phyloP scores from a whole-genome alignment of 352 stramenopile genomes.

The Phytophthora macrochlamydospora region DNA sequence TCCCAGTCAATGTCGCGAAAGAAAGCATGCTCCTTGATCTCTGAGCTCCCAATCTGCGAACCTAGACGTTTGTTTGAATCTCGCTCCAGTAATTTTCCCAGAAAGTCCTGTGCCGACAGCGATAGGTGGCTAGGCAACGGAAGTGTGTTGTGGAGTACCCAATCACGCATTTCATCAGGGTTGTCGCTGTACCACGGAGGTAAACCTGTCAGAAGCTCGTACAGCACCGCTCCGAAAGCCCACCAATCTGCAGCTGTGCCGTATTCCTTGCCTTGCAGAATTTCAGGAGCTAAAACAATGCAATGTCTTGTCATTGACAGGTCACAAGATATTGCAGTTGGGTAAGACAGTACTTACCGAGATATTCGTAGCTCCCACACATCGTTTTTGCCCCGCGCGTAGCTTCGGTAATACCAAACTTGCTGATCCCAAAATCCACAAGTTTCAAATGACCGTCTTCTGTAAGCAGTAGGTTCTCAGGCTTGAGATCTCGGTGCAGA shows the following conservation, averaged over 20 bases:
- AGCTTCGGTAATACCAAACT: constrained; percentile 78
- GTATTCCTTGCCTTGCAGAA: constrained; percentile 68
- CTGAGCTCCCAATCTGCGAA: constrained; percentile 45
- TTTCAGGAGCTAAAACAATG: constrained; percentile 55
- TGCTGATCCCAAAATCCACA: constrained; percentile 85
- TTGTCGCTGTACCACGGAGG: constrained; percentile 82
- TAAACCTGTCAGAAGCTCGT: constrained; percentile 79
- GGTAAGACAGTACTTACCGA: constrained; percentile 43
- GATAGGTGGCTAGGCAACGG: constrained; percentile 62
- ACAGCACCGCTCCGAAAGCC: constrained; percentile 77
- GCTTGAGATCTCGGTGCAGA: constrained; percentile 84
- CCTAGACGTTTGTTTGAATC: constrained; percentile 62
- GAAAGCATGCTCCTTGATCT: constrained; percentile 71
- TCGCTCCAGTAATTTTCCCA: constrained; percentile 50
- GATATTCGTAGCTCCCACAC: constrained; percentile 84
- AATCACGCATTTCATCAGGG: constrained; percentile 46
- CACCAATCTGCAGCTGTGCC: constrained; percentile 84
- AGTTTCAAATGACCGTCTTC: constrained; percentile 75
- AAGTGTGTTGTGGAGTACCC: constrained; percentile 59
- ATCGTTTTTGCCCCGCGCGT: constrained; percentile 64
- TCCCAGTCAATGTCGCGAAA: constrained; percentile 74
- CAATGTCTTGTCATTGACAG: too few relatives aligned
- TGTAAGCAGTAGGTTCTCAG: constrained; percentile 76
- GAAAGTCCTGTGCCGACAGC: constrained; percentile 49
- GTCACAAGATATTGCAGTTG: constrained; percentile 7